Conservation (phyloP, 139 green algal genomes). For the Tetradesmus obliquus region DNA sequence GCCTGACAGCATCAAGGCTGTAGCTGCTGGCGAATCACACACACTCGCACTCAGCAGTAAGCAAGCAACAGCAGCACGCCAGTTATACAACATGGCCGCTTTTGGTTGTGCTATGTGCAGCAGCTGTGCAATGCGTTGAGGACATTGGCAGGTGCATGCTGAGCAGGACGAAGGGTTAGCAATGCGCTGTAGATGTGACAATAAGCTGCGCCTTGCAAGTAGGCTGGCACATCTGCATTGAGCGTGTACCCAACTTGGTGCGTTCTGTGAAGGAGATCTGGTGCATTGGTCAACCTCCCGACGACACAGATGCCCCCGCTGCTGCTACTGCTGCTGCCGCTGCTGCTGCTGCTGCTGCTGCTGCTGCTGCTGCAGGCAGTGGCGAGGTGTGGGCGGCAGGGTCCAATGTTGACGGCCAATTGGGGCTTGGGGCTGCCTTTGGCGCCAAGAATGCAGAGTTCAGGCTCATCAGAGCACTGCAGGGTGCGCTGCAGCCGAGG, state of each 20-base stretch:
- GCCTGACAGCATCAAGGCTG: slow-evolving; percentile 50
- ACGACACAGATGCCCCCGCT: not conserved
- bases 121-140: not conserved
- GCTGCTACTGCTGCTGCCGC: not conserved
- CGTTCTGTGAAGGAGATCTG: too few relatives aligned
- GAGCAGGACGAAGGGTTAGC: too few relatives aligned
- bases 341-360: not conserved
- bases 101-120: not conserved
- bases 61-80: not conserved
- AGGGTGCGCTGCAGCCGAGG: slow-evolving; percentile 27
- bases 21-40: slow-evolving; percentile 61
- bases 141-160: too few relatives aligned
- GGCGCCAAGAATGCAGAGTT: slow-evolving; percentile 51
- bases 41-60: slow-evolving; percentile 60
- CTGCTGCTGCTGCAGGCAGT: slow-evolving; percentile 29
- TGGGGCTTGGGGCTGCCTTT: slow-evolving; percentile 52
- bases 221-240: too few relatives aligned
- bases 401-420: slow-evolving; percentile 54
- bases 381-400: slow-evolving; percentile 68
- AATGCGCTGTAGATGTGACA: too few relatives aligned
- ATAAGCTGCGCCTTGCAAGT: too few relatives aligned
- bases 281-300: too few relatives aligned
- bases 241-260: too few relatives aligned
- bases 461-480: slow-evolving; percentile 57
- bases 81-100: not conserved